Evolutionary conservation across 306 rosid species (phyloP).

Genomic region (Glycyrrhiza uralensis): DNA sequence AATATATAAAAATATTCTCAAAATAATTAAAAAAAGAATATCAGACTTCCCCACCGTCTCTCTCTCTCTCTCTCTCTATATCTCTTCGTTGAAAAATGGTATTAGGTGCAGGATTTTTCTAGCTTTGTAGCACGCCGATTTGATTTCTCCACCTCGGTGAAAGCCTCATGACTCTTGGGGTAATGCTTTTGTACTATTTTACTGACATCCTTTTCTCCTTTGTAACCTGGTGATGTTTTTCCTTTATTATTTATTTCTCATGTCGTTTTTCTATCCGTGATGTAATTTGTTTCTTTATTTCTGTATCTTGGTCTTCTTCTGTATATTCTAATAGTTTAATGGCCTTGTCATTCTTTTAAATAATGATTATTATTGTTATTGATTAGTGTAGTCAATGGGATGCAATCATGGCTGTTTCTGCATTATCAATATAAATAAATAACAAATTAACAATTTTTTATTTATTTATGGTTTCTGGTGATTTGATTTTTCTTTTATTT

Average conservation of each 20-base stretch:
- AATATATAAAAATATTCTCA: background rate
- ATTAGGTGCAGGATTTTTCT: slow-evolving; percentile 21
- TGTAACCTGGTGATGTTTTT: background rate
- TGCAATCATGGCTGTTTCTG: slow-evolving; percentile 45
- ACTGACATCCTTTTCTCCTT: slow-evolving; percentile 3
- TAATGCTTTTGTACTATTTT: slow-evolving; percentile 12
- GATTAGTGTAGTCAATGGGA: slow-evolving; percentile 35
- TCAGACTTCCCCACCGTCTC: background rate
- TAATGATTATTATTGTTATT: slow-evolving; percentile 19
- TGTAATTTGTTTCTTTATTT: slow-evolving; percentile 19
- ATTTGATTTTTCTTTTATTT: slow-evolving; percentile 22
- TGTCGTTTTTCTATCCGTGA: slow-evolving; percentile 10
- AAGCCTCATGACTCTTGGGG: slow-evolving; percentile 21
- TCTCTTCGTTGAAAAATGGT: slow-evolving; percentile 9
- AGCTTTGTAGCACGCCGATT: slow-evolving; percentile 10
- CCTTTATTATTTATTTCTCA: background rate
- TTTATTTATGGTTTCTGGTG: background rate
- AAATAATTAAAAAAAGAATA: background rate
- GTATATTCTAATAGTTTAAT: slow-evolving; percentile 21
- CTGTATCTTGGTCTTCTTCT: slow-evolving; percentile 27
- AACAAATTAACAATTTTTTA: background rate
- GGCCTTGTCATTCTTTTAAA: slow-evolving; percentile 24
- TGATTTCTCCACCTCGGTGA: slow-evolving; percentile 3
- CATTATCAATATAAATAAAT: slow-evolving; percentile 22
- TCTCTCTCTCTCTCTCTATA: slow-evolving; percentile 7